These are phyloP conservation scores for Metschnikowia lunata DNA, from an alignment of 805 yeast genomes.

Conservation along the genomic window DNA sequence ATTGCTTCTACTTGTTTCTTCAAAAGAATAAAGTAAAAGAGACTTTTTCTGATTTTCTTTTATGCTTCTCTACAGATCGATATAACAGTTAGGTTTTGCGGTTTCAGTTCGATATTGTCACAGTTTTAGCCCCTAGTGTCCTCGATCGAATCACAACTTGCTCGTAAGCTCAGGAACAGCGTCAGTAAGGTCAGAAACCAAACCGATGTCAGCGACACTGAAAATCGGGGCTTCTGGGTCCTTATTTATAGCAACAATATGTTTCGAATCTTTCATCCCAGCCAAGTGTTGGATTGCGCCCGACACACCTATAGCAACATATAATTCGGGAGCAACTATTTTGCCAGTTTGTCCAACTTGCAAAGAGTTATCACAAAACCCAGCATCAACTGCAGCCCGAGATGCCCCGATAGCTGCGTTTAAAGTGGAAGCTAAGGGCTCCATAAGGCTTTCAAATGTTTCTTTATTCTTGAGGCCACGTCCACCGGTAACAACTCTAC, in stretches of 20 bases:
- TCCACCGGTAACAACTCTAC: conserved; percentile 84
- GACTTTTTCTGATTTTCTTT: too few relatives aligned
- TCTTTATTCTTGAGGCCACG: conserved; percentile 90
- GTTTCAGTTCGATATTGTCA: too few relatives aligned
- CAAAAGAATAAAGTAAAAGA: too few relatives aligned
- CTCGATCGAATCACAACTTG: conserved; percentile 43
- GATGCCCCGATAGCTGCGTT: conserved; percentile 97
- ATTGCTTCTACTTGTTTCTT: too few relatives aligned
- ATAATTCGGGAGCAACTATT: conserved; percentile 93
- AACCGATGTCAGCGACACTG: conserved; percentile 82
- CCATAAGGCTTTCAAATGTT: conserved; percentile 69
- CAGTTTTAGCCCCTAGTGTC: too few relatives aligned
- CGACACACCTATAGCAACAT: conserved; percentile 88
- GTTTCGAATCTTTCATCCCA: conserved; percentile 95
- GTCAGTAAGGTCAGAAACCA: conserved; percentile 84
- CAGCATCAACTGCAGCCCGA: conserved; percentile 96
- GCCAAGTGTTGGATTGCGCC: conserved; percentile 99
- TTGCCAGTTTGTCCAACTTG: conserved; percentile 99
- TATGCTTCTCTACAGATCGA: too few relatives aligned
- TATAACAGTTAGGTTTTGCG: too few relatives aligned
- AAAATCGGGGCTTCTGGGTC: conserved; percentile 94
- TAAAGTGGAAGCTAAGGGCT: conserved; percentile 79
- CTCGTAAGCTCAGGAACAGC: conserved; percentile 86
- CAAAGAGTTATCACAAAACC: conserved; percentile 90
- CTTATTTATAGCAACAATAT: conserved; percentile 90